Conservation (phyloP, 495 filamentous ascomycete genomes). For the Lophium mytilinum region DNA sequence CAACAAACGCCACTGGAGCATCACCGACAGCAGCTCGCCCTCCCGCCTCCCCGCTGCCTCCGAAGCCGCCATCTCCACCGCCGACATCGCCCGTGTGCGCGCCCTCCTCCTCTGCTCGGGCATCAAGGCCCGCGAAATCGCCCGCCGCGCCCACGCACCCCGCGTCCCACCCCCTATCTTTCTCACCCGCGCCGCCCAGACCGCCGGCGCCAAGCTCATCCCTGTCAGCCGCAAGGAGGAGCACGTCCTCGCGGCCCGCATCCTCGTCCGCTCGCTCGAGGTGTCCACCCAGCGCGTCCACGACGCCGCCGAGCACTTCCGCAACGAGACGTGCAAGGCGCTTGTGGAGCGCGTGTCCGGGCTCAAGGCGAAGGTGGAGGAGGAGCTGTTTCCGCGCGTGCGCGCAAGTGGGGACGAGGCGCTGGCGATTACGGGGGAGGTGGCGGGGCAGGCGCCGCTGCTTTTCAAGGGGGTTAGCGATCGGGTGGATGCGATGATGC, state of each 20-base stretch:
- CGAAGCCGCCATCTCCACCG: not conserved
- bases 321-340: conserved; percentile 36
- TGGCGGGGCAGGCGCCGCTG: conserved; percentile 65
- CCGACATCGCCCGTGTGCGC: conserved; percentile 39
- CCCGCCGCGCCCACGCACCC: conserved; percentile 49
- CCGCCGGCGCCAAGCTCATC: conserved; percentile 32
- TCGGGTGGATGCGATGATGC: conserved; percentile 63
- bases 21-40: conserved; percentile 44
- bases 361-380: conserved; percentile 45
- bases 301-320: conserved; percentile 45
- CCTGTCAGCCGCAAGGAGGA: conserved; percentile 52
- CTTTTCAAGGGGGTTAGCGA: conserved; percentile 71
- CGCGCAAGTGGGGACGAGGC: conserved; percentile 63
- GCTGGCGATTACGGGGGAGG: conserved; percentile 61
- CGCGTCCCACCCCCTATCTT: conserved; percentile 30
- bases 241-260: conserved; percentile 57
- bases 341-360: conserved; percentile 41
- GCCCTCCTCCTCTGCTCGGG: conserved; percentile 73
- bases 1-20: conserved; percentile 57
- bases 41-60: conserved; percentile 14
- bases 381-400: conserved; percentile 55
- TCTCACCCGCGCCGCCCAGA: conserved; percentile 38
- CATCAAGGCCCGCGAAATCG: conserved; percentile 75
- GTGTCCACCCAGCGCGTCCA: conserved; percentile 47
- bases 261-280: conserved; percentile 51